phyloP scores from a whole-genome alignment of 345 rosid genomes.

The Linum trigynum region DNA sequence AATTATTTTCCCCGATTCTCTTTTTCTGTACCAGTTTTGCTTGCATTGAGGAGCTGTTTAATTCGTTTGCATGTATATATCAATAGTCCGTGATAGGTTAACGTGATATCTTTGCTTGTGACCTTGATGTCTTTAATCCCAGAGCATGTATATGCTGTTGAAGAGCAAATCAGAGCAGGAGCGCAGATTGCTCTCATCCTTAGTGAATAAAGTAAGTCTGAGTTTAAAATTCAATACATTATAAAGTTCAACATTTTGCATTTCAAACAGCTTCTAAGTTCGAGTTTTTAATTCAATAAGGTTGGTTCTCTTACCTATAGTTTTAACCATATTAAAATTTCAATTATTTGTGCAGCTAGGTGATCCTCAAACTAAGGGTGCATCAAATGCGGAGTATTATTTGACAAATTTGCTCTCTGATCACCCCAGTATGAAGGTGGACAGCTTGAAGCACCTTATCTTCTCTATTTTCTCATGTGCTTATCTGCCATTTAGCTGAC shows the following conservation, averaged over 20 bases:
- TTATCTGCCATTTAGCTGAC: not conserved
- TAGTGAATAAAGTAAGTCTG: slow-evolving; percentile 77
- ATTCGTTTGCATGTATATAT: not conserved
- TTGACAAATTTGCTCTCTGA: slow-evolving; percentile 80
- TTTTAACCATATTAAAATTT: slow-evolving; percentile 15
- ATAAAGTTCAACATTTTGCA: too few relatives aligned
- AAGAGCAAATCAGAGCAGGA: slow-evolving; percentile 93
- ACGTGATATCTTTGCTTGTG: not conserved
- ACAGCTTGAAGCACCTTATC: slow-evolving; percentile 3
- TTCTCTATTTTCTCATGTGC: not conserved
- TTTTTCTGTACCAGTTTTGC: not conserved
- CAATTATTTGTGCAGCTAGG: slow-evolving; percentile 50
- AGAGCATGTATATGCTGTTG: slow-evolving; percentile 67
- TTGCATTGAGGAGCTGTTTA: not conserved
- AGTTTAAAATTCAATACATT: not conserved
- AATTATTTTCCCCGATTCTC: not conserved
- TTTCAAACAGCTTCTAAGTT: too few relatives aligned
- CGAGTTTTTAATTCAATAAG: too few relatives aligned
- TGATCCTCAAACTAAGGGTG: slow-evolving; percentile 93
- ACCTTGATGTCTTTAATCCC: slow-evolving; percentile 16
- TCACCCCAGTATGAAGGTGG: slow-evolving; percentile 97
- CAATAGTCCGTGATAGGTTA: not conserved
- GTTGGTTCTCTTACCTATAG: not conserved
- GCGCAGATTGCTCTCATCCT: slow-evolving; percentile 66
- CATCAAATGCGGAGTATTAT: slow-evolving; percentile 93